Evolutionary conservation across 2,329 filamentous ascomycete species (phyloP), one percentile per base, ranked within the genome.

Genomic region (Curvularia sp.): DNA sequence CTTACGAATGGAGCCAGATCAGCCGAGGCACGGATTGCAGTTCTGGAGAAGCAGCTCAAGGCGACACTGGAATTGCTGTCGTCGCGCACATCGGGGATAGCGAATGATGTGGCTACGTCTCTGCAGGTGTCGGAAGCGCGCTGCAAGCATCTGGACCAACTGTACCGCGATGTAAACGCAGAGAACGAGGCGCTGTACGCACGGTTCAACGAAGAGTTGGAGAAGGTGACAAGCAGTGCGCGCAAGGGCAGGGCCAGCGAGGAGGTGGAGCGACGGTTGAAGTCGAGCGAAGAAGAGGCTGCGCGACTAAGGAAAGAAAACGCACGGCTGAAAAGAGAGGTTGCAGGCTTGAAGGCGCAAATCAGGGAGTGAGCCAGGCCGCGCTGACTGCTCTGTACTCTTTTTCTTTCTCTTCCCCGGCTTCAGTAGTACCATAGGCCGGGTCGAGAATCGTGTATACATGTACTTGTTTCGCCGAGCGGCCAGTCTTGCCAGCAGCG

Each of bases 161-260:
- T 97, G 51, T 96, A 96, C 79, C 90, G 92, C 64, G 92, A 97
- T 72, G 86, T 89, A 15, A 92, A 88, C 68, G 91, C 92, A 0
- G 94, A 98, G 81, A 98, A 97, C 69, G 93, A 97, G 78, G 86
- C 94, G 30, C 82, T 98, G 55, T 97, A 97, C 76, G 90, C 94
- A 65, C 89, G 89, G 60, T 97, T 97, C 81, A 97, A 97, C 70
- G 86, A 88, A n/a, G 94, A 97, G 78, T 80, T 98, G 48, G 89
- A 87, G 67, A 92, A 90, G 80, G 91, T 97, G 60, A 89, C 87
- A 75, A 91, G 89, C 41, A 71, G 68, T 41, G 83, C 95, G 48
- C 87, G 87, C 65, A 86, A 87, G 4, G 89, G 90, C 49, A 89
- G 92, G 42, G 92, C 91, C 10, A 90, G 91, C 68, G 90, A 93